phyloP scores from a whole-genome alignment of 306 rosid genomes.

The Sophora flavescens region DNA sequence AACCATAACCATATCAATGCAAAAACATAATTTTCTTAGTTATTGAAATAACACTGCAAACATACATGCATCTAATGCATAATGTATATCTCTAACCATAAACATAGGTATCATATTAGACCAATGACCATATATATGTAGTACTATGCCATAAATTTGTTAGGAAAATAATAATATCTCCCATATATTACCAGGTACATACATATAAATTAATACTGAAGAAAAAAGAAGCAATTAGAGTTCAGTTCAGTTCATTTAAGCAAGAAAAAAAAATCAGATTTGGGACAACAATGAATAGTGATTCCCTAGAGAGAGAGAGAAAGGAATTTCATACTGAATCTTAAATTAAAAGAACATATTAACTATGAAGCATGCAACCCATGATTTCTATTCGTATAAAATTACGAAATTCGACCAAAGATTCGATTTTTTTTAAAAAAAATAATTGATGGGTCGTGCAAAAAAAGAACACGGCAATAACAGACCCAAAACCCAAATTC shows the following conservation, averaged over 20 bases:
- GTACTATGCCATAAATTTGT: neutral
- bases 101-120: neutral
- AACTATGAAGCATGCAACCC: neutral
- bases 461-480: too few species aligned
- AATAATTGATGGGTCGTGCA: too few species aligned
- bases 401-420: too few species aligned
- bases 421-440: too few species aligned
- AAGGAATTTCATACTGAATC: neutral
- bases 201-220: neutral
- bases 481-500: too few species aligned
- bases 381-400: neutral
- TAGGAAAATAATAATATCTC: too few species aligned
- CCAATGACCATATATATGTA: neutral
- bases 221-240: neutral
- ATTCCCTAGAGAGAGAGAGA: neutral
- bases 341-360: neutral
- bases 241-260: neutral
- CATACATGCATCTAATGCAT: slow-evolving; percentile 22
- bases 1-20: neutral
- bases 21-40: slow-evolving; percentile 14
- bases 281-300: neutral
- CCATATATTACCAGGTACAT: too few species aligned
- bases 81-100: neutral
- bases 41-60: slow-evolving; percentile 12
- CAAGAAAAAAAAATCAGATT: neutral